phyloP scores from a whole-genome alignment of 495 filamentous ascomycete species.

The Melanomma pulvis-pyrius region DNA sequence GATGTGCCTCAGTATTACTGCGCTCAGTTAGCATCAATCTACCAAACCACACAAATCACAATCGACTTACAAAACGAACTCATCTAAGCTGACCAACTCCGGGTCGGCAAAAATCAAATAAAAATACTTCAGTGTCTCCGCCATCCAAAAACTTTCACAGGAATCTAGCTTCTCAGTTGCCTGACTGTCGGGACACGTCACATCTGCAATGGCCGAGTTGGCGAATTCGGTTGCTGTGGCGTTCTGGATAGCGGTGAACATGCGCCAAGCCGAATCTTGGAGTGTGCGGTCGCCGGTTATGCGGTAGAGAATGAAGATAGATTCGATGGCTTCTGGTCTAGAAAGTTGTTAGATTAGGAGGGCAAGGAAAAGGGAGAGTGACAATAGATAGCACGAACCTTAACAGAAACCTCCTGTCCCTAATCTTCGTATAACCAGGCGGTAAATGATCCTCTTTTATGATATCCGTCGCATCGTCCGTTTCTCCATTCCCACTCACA shows the following conservation, averaged over 20 bases:
- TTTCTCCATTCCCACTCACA: constrained; percentile 32
- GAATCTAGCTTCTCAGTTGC: constrained; percentile 27
- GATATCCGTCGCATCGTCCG: constrained; percentile 43
- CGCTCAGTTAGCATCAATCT: neutral
- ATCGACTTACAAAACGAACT: constrained; percentile 33
- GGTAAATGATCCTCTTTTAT: constrained; percentile 52
- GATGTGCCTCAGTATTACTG: constrained; percentile 34
- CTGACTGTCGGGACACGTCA: constrained; percentile 43
- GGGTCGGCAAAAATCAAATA: constrained; percentile 30
- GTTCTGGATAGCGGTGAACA: constrained; percentile 68
- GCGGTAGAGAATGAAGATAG: constrained; percentile 74
- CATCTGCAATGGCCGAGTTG: constrained; percentile 63
- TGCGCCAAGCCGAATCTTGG: constrained; percentile 72
- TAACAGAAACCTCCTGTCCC: constrained; percentile 50
- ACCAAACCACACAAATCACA: neutral
- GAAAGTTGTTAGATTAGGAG: constrained; percentile 50
- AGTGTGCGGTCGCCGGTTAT: constrained; percentile 69
- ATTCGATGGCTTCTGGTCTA: constrained; percentile 53
- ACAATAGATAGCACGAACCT: neutral
- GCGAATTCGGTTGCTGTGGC: constrained; percentile 61
- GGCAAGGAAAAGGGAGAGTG: neutral
- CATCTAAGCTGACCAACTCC: constrained; percentile 31
- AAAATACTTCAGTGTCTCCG: constrained; percentile 35
- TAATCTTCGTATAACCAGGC: constrained; percentile 60
- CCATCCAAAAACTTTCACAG: constrained; percentile 35